phyloP scores from a whole-genome alignment of 306 rosid genomes.

The Lathyrus tuberosus region DNA sequence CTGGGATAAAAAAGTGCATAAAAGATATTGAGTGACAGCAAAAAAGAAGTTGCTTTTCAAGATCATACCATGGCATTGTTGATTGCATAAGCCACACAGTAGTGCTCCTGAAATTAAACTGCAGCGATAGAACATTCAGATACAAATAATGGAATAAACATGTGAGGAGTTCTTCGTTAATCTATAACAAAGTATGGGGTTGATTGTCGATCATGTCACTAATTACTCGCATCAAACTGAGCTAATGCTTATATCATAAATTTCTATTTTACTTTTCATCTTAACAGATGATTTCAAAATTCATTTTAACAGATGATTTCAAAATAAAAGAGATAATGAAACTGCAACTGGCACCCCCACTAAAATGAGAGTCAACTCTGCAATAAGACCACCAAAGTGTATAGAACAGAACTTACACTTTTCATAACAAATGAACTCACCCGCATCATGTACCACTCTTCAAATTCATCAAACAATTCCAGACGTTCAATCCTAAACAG shows the following conservation, averaged over 20 bases:
- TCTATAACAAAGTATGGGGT: constrained; percentile 29
- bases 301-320: neutral
- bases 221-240: constrained; percentile 30
- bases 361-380: constrained; percentile 16
- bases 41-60: too few species aligned
- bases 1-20: too few species aligned
- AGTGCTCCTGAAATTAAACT: constrained; percentile 89
- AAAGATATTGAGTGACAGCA: too few species aligned
- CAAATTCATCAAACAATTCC: constrained; percentile 95
- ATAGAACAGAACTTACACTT: constrained; percentile 25
- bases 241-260: constrained; percentile 9
- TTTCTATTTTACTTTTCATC: constrained; percentile 1
- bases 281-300: neutral
- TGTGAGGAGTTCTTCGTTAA: constrained; percentile 8
- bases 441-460: constrained; percentile 99
- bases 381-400: constrained; percentile 30
- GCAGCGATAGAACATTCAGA: constrained; percentile 31
- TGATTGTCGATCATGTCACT: constrained; percentile 27
- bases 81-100: constrained; percentile 92
- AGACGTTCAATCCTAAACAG: constrained; percentile 84
- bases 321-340: constrained; percentile 21
- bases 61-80: constrained; percentile 80
- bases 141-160: constrained; percentile 27
- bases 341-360: constrained; percentile 12
- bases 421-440: constrained; percentile 50